Conservation (phyloP, 2,329 filamentous ascomycete species). For the Ophiocordyceps polyrhachis-furcata region DNA sequence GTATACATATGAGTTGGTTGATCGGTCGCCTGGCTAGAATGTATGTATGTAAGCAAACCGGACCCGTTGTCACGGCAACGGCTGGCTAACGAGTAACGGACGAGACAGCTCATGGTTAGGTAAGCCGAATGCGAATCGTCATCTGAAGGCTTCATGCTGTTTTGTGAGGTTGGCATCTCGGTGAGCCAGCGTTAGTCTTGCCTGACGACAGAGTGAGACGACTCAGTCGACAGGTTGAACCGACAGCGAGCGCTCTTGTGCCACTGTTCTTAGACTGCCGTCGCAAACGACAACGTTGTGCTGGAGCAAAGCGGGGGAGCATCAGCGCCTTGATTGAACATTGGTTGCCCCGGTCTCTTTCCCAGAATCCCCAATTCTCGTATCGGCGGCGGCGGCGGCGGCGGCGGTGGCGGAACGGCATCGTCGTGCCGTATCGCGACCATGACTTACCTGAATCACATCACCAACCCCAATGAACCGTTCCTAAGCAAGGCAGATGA, state of each 20-base stretch:
- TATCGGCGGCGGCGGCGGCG: not conserved
- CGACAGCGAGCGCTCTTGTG: too few species aligned
- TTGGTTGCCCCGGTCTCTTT: too few species aligned
- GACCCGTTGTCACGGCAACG: constrained; percentile 1
- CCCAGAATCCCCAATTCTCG: not conserved
- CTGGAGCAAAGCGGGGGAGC: too few species aligned
- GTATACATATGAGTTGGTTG: not conserved
- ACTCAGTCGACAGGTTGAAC: not conserved
- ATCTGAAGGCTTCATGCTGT: not conserved
- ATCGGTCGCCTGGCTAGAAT: not conserved
- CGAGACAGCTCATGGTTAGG: not conserved
- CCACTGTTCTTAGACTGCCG: too few species aligned
- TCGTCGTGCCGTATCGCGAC: not conserved
- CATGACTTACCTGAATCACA: constrained; percentile 16
- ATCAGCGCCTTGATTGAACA: too few species aligned
- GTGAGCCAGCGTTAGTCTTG: not conserved
- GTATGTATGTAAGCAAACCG: not conserved
- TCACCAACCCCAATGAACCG: constrained; percentile 26
- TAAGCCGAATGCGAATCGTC: not conserved
- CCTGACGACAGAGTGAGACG: not conserved
- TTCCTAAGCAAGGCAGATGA: constrained; percentile 33
- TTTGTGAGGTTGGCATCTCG: not conserved
- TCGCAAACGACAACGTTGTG: too few species aligned
- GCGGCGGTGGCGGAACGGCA: not conserved
- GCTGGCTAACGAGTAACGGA: not conserved